Percentiles rank a stretch among this genome's conserved stretches.
These are phyloP conservation scores for Tuctoria greenei DNA, from an alignment of 176 grass and related monocot genomes.

Conservation along the genomic window DNA sequence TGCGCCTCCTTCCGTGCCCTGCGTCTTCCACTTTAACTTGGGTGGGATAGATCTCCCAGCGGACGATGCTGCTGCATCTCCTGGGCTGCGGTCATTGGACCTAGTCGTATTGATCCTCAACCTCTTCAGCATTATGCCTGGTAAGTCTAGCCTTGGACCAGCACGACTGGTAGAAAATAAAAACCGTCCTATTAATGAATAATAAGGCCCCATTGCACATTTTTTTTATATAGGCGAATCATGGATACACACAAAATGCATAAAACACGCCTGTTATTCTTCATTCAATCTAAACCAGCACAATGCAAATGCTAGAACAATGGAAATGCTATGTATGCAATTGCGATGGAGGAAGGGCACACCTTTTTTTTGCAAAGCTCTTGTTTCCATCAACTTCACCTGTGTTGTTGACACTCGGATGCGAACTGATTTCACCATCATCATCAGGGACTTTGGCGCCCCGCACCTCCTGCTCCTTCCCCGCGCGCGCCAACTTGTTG, in stretches of 20 bases:
- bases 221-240: background rate
- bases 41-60: background rate
- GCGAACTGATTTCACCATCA: background rate
- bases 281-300: background rate
- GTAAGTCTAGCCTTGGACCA: background rate
- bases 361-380: background rate
- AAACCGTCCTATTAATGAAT: background rate
- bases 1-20: background rate
- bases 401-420: background rate
- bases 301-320: background rate
- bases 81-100: background rate
- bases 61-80: background rate
- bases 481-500: background rate
- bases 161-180: background rate
- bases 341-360: background rate
- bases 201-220: background rate
- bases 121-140: background rate
- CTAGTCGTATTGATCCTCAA: background rate
- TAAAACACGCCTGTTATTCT: background rate
- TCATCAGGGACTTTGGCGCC: background rate
- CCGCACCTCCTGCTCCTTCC: background rate
- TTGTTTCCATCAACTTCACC: background rate
- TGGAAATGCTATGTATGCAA: background rate
- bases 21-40: background rate
- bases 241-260: background rate